phyloP scores from a whole-genome alignment of 2,329 filamentous ascomycete genomes.

The Monascus ruber region DNA sequence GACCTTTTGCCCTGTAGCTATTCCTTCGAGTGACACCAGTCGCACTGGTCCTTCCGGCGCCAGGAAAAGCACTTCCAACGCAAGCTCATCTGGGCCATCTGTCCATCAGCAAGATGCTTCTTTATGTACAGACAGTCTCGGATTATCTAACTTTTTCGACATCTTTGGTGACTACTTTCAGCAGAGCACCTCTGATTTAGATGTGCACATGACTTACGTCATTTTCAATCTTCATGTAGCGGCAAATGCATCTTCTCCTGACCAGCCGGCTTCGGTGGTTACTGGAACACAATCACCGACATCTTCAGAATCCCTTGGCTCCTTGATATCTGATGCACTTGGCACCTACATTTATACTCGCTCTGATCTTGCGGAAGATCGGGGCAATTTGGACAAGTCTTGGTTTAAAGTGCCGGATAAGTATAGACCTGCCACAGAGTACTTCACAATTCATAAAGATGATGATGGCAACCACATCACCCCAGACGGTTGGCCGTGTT shows the following conservation, averaged over 20 bases:
- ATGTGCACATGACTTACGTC: constrained; percentile 43
- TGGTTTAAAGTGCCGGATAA: constrained; percentile 41
- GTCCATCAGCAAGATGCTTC: constrained; percentile 41
- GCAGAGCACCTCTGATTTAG: constrained; percentile 43
- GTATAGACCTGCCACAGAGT: constrained; percentile 40
- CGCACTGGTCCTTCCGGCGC: constrained; percentile 7
- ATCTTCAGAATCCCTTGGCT: constrained; percentile 34
- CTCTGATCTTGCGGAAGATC: constrained; percentile 36
- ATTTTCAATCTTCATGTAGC: constrained; percentile 51
- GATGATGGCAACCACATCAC: constrained; percentile 34
- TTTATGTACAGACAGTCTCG: constrained; percentile 44
- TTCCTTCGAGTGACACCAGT: constrained; percentile 24
- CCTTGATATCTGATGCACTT: constrained; percentile 37
- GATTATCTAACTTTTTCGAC: constrained; percentile 39
- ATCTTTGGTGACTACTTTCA: constrained; percentile 44
- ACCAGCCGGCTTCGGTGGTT: constrained; percentile 30
- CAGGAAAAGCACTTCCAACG: constrained; percentile 13
- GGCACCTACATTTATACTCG: constrained; percentile 46
- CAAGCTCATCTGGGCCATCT: constrained; percentile 15
- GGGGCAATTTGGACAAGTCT: constrained; percentile 45
- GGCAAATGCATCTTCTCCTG: constrained; percentile 30
- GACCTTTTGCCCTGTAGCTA: constrained; percentile 50
- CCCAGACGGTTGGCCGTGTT: constrained; percentile 53
- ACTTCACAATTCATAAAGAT: constrained; percentile 37
- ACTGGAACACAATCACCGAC: constrained; percentile 35